These are phyloP conservation scores for Mycena latifolia DNA, from an alignment of 768 basidiomycete species.

Conservation along the genomic window DNA sequence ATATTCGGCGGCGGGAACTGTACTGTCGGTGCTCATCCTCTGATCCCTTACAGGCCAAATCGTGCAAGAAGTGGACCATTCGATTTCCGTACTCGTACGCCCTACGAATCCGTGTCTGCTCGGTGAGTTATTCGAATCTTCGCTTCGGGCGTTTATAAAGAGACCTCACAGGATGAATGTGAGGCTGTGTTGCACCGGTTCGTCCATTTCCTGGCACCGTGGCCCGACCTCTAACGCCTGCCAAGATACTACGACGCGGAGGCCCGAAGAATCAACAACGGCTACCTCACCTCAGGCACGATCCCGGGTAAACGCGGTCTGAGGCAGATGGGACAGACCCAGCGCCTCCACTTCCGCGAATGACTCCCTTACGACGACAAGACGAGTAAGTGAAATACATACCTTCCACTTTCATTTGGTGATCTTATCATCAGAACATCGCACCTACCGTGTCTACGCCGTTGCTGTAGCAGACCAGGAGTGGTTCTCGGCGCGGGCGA, in stretches of 20 bases:
- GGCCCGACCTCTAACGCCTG: too few relatives aligned
- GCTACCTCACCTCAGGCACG: constrained; percentile 17
- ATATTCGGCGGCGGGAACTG: constrained; percentile 28
- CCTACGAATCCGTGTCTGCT: constrained; percentile 27
- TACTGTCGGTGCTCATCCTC: neutral
- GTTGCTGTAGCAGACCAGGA: constrained; percentile 20
- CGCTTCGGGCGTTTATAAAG: neutral
- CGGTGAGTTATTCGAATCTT: neutral
- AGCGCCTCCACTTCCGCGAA: constrained; percentile 22
- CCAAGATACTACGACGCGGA: constrained; percentile 14
- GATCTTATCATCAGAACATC: too few relatives aligned
- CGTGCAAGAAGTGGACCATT: constrained; percentile 13
- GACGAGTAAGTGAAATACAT: constrained; percentile 5
- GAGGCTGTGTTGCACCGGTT: too few relatives aligned
- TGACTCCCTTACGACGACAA: too few relatives aligned
- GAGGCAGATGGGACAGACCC: constrained; percentile 23
- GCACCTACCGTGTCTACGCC: too few relatives aligned
- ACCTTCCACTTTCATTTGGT: constrained; percentile 3
- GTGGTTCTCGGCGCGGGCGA: constrained; percentile 25
- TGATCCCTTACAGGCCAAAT: neutral
- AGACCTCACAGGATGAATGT: constrained; percentile 3
- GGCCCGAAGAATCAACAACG: constrained; percentile 10
- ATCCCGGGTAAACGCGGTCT: constrained; percentile 22
- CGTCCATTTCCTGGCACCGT: neutral
- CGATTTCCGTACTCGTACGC: constrained; percentile 20